A percentile compares a stretch with the other conserved stretches of the same genome.
phyloP scores from a whole-genome alignment of 441 rosid genomes.

The Capsella rubella region DNA sequence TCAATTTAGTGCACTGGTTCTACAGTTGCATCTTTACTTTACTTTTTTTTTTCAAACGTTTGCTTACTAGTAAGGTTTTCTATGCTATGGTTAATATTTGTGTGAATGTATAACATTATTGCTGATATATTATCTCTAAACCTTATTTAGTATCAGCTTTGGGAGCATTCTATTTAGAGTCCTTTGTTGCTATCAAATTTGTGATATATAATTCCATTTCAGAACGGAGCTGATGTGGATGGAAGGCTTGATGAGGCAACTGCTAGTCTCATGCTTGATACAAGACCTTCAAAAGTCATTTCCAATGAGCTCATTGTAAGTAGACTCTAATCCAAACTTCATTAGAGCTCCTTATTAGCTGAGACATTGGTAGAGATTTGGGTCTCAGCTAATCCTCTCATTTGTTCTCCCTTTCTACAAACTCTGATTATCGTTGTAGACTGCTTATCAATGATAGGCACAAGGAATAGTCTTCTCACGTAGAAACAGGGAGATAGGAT shows the following conservation, averaged over 20 bases:
- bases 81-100: slow-evolving; percentile 1
- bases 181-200: slow-evolving; percentile 21
- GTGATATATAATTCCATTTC: slow-evolving; percentile 45
- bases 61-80: slow-evolving; percentile 23
- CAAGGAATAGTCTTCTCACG: neutral
- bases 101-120: slow-evolving; percentile 11
- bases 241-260: slow-evolving; percentile 93
- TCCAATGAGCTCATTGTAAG: slow-evolving; percentile 95
- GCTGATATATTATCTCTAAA: neutral
- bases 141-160: neutral
- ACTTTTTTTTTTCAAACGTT: neutral
- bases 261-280: slow-evolving; percentile 90
- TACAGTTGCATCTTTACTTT: neutral
- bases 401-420: neutral
- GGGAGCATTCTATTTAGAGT: slow-evolving; percentile 5
- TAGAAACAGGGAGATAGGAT: slow-evolving; percentile 3
- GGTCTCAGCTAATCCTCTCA: slow-evolving; percentile 15
- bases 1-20: slow-evolving; percentile 11
- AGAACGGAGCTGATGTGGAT: slow-evolving; percentile 79
- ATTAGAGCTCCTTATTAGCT: neutral
- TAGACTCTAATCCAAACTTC: slow-evolving; percentile 40
- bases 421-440: neutral
- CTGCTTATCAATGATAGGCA: slow-evolving; percentile 12
- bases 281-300: slow-evolving; percentile 94
- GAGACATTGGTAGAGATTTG: neutral